These are phyloP conservation scores for Terana coerulea DNA, from an alignment of 768 basidiomycete genomes.

Conservation along the genomic window DNA sequence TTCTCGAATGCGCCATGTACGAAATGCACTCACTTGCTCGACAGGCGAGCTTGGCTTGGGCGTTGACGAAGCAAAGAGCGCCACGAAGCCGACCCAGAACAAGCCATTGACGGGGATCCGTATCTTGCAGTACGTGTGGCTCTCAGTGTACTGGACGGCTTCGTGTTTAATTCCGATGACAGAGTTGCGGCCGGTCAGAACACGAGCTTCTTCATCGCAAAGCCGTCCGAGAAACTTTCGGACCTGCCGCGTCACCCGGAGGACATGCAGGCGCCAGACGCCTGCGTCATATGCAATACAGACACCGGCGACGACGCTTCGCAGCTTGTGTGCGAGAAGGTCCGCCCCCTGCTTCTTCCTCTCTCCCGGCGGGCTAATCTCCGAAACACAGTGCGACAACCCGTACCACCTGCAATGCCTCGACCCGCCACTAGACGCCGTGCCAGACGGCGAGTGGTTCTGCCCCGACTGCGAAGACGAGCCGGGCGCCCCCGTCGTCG, in stretches of 20 bases:
- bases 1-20: not conserved
- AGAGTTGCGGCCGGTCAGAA: constrained; percentile 87
- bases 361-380: not conserved
- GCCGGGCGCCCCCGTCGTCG: constrained; percentile 46
- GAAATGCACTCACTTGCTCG: too few relatives aligned
- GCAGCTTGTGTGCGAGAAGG: constrained; percentile 91
- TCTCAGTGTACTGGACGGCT: too few relatives aligned
- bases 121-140: constrained; percentile 72
- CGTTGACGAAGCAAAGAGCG: constrained; percentile 76
- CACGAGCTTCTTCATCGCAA: constrained; percentile 79
- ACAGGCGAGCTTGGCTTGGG: constrained; percentile 80
- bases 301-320: constrained; percentile 71
- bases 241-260: constrained; percentile 79
- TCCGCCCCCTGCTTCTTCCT: constrained; percentile 24
- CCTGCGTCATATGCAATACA: constrained; percentile 68
- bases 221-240: constrained; percentile 67
- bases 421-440: constrained; percentile 63
- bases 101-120: constrained; percentile 71
- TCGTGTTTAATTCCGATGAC: not conserved
- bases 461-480: constrained; percentile 68
- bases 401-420: constrained; percentile 87
- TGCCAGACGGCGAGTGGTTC: constrained; percentile 94
- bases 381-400: constrained; percentile 68
- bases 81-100: constrained; percentile 77
- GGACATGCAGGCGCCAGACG: constrained; percentile 61